These are phyloP conservation scores for Kandelia obovata DNA, from an alignment of 345 rosid genomes.

Conservation along the genomic window DNA sequence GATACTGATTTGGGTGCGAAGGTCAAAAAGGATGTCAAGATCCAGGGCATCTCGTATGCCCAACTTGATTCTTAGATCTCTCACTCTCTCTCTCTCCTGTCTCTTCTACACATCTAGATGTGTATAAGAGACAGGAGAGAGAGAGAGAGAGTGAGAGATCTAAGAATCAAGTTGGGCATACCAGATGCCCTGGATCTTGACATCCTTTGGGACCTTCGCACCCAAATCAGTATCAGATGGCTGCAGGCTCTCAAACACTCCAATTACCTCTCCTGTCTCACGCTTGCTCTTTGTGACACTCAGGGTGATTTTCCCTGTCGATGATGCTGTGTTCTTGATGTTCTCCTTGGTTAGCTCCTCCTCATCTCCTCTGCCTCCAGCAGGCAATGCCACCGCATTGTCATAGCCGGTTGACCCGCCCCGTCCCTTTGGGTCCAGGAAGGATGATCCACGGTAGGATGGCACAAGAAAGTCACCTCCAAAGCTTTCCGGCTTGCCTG, in stretches of 20 bases:
- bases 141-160: constrained; percentile 6
- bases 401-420: constrained; percentile 90
- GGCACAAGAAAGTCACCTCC: constrained; percentile 80
- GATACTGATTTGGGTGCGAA: constrained; percentile 97
- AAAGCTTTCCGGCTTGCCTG: constrained; percentile 76
- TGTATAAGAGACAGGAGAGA: too few relatives aligned
- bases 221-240: constrained; percentile 98
- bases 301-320: constrained; percentile 74
- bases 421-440: constrained; percentile 93
- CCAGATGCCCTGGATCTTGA: constrained; percentile 92
- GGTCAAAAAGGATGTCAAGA: constrained; percentile 89
- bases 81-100: neutral
- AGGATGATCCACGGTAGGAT: constrained; percentile 74
- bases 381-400: constrained; percentile 85
- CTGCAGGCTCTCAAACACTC: constrained; percentile 93
- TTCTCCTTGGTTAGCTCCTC: constrained; percentile 85
- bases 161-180: constrained; percentile 87
- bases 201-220: constrained; percentile 91
- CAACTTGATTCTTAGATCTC: constrained; percentile 66
- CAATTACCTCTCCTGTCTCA: constrained; percentile 84
- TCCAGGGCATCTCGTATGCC: constrained; percentile 92
- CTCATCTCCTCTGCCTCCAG: constrained; percentile 96
- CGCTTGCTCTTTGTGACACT: constrained; percentile 82
- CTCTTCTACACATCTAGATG: too few relatives aligned
- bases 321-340: constrained; percentile 60